Base-by-base conservation (phyloP, 2,329 filamentous ascomycete species). In the Calonectria pseudoturangicola region DNA sequence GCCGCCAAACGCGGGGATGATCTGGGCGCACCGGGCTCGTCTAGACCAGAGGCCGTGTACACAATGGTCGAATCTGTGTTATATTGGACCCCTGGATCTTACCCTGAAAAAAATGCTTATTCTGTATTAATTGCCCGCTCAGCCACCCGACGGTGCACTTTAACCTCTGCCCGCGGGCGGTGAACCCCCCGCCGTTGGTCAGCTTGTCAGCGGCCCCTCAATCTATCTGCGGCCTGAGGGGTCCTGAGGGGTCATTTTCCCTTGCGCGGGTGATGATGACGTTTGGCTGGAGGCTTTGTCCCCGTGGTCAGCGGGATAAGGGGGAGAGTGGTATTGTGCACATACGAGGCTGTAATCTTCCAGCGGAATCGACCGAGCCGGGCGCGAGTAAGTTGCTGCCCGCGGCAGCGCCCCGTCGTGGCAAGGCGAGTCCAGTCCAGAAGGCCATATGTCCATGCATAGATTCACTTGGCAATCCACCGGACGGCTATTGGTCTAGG, bases 1-100 rank as follows among this genome's bases (percentile, higher is more conserved):
- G 73, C 71, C 79, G 79, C 77, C 75, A 80, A 80, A 80, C 77
- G 79, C 79, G 79, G 79, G 78, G 77, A 71, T 65, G 68, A 71
- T 63, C 69, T 66, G 68, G 67, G 73, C 70, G 69, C 43, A 33
- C 16, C 50, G 30, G 54, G n/a, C 30, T 39, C 33, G 54, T 27
- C 54, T 58, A 16, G 54, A 25, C 54, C 33, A 58, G n/a, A 36
- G 54, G 30, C 51, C 54, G 54, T 39, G 54, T 58, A 25, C 30
- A 18, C 33, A 30, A 21, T 51, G n/a, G 54, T 58, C 25, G 54
- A 58, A 58, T 58, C 54, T 58, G 36, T 58, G 28, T 39, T 58
- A 58, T 58, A 66, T 54, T 66, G 51, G 36, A 54, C 63, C 69
- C 69, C 64, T 67, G 69, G 60, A 71, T 25, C 65, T 66, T 43